Evolutionary conservation across 495 filamentous ascomycete genomes (phyloP).

Genomic region (Xylaria palmicola): DNA sequence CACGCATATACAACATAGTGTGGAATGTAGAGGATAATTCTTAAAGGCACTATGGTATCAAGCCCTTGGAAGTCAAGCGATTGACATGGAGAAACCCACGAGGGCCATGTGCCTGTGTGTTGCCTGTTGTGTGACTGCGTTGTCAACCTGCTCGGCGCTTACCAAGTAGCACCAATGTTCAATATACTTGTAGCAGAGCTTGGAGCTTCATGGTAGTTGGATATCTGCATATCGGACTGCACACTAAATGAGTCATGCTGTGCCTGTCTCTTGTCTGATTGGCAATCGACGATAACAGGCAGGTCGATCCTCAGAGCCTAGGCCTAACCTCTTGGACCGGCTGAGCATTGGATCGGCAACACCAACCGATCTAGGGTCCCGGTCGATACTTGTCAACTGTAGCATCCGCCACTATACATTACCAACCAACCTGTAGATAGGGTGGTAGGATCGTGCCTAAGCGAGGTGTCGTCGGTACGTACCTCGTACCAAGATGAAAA

Average conservation of each 20-base stretch:
- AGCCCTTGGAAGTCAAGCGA: not conserved
- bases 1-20: not conserved
- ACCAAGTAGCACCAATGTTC: not conserved
- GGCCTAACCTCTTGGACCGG: not conserved
- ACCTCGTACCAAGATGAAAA: not conserved
- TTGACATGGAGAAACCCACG: not conserved
- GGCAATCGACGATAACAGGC: not conserved
- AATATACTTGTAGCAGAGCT: not conserved
- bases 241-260: not conserved
- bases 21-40: not conserved
- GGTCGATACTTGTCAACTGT: not conserved
- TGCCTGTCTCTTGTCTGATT: not conserved
- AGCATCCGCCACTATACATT: not conserved
- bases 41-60: not conserved
- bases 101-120: not conserved
- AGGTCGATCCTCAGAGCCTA: conserved; percentile 2
- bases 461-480: not conserved
- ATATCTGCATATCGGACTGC: conserved; percentile 4
- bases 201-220: not conserved
- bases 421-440: not conserved
- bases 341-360: not conserved
- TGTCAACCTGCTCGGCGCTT: not conserved
- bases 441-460: not conserved
- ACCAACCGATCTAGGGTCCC: not conserved
- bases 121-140: not conserved